phyloP scores from a whole-genome alignment of 1,284 basidiomycete genomes.

The Pascua guehoae region DNA sequence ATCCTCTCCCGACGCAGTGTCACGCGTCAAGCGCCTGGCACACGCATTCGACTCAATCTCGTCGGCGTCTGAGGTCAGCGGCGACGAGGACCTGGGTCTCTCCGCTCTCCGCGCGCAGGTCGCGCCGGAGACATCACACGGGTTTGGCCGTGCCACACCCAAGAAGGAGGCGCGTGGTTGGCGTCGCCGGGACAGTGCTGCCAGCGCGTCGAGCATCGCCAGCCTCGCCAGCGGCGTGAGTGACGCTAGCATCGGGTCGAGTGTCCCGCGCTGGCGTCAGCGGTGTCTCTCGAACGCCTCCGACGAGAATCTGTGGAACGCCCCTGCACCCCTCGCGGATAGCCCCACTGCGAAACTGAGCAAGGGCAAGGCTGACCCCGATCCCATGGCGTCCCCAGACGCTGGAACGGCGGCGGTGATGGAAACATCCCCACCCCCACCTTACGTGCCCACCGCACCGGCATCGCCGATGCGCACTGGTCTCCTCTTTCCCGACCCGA shows the following conservation, averaged over 20 bases:
- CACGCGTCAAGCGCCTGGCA: conserved; percentile 38
- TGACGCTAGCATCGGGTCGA: not conserved
- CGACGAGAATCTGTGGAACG: not conserved
- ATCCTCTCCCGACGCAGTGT: conserved; percentile 13
- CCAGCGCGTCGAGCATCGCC: conserved; percentile 1
- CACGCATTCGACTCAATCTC: conserved; percentile 34
- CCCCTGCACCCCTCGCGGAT: not conserved
- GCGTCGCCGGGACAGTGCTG: conserved; percentile 10
- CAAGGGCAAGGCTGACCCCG: not conserved
- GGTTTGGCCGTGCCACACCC: conserved; percentile 16
- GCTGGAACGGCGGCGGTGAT: not conserved
- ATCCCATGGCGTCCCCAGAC: not conserved
- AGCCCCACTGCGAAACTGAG: conserved; percentile 4
- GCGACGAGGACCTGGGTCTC: conserved; percentile 15
- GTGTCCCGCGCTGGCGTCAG: conserved; percentile 11
- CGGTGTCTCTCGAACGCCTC: conserved; percentile 1
- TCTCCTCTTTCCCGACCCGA: conserved; percentile 4
- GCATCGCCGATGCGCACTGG: not conserved
- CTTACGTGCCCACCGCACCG: not conserved
- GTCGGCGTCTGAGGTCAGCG: conserved; percentile 28
- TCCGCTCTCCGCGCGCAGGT: conserved; percentile 25
- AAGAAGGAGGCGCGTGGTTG: conserved; percentile 5
- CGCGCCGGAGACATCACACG: conserved; percentile 34
- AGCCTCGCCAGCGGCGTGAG: conserved; percentile 5
- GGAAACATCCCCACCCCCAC: conserved; percentile 8